These are phyloP conservation scores for Schrenkiella parvula DNA, from an alignment of 345 rosid species.

Conservation along the genomic window DNA sequence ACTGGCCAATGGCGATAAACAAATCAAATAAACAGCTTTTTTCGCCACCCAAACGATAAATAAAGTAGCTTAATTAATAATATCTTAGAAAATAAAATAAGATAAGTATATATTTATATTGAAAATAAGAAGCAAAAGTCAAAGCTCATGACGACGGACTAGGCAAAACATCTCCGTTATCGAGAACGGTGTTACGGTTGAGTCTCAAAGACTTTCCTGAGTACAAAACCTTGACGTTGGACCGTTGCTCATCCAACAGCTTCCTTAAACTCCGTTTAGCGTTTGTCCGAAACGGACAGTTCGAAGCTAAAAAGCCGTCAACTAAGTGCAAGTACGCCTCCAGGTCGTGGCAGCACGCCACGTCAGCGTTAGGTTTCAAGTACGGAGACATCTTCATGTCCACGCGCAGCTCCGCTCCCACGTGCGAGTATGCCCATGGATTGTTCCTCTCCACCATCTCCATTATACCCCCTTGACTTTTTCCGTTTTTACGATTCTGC, in stretches of 20 bases:
- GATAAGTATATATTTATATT: too few species aligned
- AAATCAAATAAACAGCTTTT: not conserved
- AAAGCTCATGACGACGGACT: conserved; percentile 28
- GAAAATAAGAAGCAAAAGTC: not conserved
- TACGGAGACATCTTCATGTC: conserved; percentile 74
- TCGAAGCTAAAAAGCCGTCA: conserved; percentile 69
- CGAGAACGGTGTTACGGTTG: not conserved
- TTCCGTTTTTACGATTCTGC: conserved; percentile 27
- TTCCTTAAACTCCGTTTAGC: conserved; percentile 87
- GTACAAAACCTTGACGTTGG: conserved; percentile 79
- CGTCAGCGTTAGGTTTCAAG: conserved; percentile 53
- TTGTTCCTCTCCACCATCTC: conserved; percentile 42
- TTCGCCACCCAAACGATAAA: too few species aligned
- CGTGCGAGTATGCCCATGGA: conserved; percentile 64
- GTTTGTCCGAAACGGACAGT: conserved; percentile 81
- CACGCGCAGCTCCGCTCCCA: conserved; percentile 59
- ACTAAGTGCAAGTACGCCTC: conserved; percentile 81
- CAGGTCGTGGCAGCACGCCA: conserved; percentile 84
- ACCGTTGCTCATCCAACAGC: conserved; percentile 64
- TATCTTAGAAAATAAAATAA: not conserved
- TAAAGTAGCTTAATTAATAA: not conserved
- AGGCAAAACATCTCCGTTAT: conserved; percentile 23
- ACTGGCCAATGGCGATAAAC: not conserved
- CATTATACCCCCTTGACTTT: conserved; percentile 26
- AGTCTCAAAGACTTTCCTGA: conserved; percentile 51